Evolutionary conservation across 371 early-diverging fungal genomes (phyloP), one percentile per base, ranked within the genome.

Genomic region (Syncephalastrum monosporum): DNA sequence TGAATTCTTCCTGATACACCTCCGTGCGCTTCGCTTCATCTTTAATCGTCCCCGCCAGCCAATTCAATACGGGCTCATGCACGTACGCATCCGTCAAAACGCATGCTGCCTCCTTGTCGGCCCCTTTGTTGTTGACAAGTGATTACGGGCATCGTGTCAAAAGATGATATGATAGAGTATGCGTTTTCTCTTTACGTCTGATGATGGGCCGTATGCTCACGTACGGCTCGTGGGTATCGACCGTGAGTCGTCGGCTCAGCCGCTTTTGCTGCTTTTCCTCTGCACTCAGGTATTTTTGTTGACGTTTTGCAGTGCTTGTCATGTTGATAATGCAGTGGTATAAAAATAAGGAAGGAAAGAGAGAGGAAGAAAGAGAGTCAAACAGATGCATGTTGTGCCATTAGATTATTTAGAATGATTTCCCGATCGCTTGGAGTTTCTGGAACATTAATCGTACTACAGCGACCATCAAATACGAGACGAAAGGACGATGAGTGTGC

Each of bases 101-200:
- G 45, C 51, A 58, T 5, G 71, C 67, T 16, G 67, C 62, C 49
- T 70, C 71, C 15, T 70, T 67, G 50, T 67, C 67, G 7, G 71
- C 61, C 50, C 67, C 71, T 70, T 33, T 33, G 5, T 33, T 10
- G 38, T 8, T 12, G 38, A 8, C 38, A 33, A 33, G 38, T 33
- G 38, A 33, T 33, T 33, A 33, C 8, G 10, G 38, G 38, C 38
- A 33, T 33, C 38, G 38, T 33, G 38, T 33, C 38, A 33, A 33
- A 33, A 33, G 38, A 33, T 33, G 38, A 33, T 33, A 33, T 33
- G 38, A 33, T 2, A 53, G 45, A 13, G 8, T 50, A 27, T 50
- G 3, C 27, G 10, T 50, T 25, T 50, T 50, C 14, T 44, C n/a
- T 23, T 43, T 67, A 67, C 68, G 63, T 60, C 64, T 67, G 25